Base-by-base conservation (phyloP, 352 stramenopile species). In the Phytopythium mirpurense region DNA sequence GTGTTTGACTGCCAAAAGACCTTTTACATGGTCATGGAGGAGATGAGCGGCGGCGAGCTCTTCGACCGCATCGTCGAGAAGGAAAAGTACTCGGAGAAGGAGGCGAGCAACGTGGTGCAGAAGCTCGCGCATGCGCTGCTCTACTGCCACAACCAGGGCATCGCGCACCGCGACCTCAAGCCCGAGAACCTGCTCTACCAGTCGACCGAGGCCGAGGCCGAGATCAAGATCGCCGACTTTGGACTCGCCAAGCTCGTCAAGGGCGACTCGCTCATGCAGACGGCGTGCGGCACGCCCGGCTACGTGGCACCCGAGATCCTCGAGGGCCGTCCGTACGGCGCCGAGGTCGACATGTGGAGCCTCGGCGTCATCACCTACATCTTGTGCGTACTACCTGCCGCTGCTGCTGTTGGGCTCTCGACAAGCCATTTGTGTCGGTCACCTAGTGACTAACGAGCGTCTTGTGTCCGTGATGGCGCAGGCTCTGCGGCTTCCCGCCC, bases 231-330 rank as follows among this genome's bases (percentile, higher is more conserved):
- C 47, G 84, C 86, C 32, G 89, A 96, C 62, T 97, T 97, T 69
- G 89, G 89, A 3, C 68, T 97, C 4, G 79, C 81, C 27, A 97
- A 97, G 63, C 81, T 97, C 40, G 79, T 98, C 37, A 88, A 91
- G 53, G 89, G 90, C 41, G 87, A 98, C 85, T 96, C 83, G 35
- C 83, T 90, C 57, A 90, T 98, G 63, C 93, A 94, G 40, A 98
- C 93, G 7, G 93, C 96, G 50, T 98, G 95, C 64, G 96, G 96
- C 26, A 99, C 95, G 36, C 95, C 95, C 0, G 95, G 95, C 2
- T 99, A 98, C 72, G 93, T 98, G 8, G 96, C 96, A 1, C 93
- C 96, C 0, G 96, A 99, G 77, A 98, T 99, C 70, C 67, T 99
- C 26, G 79, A 96, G 59, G 88, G 91, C 7, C 77, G 87, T 19